Evolutionary conservation across 345 rosid genomes (phyloP).

Genomic region (Nasturtium officinale): DNA sequence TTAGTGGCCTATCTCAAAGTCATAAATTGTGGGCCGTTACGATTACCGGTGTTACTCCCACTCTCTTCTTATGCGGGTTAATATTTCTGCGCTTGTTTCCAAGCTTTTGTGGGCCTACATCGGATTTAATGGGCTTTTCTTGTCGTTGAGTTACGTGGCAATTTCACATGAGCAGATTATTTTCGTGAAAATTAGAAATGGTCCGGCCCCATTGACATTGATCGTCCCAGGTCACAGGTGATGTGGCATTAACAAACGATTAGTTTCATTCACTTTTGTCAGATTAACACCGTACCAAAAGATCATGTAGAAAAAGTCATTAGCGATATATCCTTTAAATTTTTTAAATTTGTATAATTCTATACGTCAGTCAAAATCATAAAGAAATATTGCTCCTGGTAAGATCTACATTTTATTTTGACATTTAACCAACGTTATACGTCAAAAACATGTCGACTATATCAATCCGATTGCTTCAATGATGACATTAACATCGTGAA

Average conservation of each 20-base stretch:
- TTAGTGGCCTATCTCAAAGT: not conserved
- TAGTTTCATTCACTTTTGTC: conserved; percentile 6
- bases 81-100: not conserved
- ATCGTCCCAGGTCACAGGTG: conserved; percentile 29
- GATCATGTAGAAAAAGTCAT: conserved; percentile 4
- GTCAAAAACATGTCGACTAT: not conserved
- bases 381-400: not conserved
- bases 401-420: not conserved
- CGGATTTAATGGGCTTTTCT: not conserved
- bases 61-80: not conserved
- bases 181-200: not conserved
- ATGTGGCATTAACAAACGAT: conserved; percentile 29
- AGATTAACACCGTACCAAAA: conserved; percentile 1
- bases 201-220: conserved; percentile 22
- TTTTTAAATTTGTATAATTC: no score
- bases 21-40: not conserved
- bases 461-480: not conserved
- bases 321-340: conserved; percentile 7
- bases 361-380: not conserved
- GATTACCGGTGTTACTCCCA: not conserved
- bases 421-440: not conserved
- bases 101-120: not conserved
- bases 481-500: not conserved
- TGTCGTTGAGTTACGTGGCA: conserved; percentile 20
- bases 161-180: conserved; percentile 13